These are phyloP conservation scores for Diaporthe citri DNA, from an alignment of 2,329 filamentous ascomycete genomes.

Conservation along the genomic window DNA sequence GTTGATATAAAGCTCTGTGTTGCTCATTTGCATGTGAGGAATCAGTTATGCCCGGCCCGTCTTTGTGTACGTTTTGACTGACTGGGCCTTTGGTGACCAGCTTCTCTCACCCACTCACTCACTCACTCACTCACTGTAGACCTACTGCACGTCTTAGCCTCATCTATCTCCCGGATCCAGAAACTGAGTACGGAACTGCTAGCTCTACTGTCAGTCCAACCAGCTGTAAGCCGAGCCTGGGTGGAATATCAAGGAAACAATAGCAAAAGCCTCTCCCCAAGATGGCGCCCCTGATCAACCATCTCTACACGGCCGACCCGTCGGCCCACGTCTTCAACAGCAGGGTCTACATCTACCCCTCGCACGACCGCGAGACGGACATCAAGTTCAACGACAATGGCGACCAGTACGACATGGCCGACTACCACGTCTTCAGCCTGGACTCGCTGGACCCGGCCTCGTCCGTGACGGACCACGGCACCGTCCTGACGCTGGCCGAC, in stretches of 20 bases:
- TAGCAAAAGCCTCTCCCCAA: slow-evolving; percentile 35
- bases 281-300: slow-evolving; percentile 75
- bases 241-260: background rate
- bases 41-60: background rate
- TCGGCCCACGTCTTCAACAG: slow-evolving; percentile 84
- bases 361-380: slow-evolving; percentile 81
- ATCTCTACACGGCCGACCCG: slow-evolving; percentile 84
- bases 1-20: slow-evolving; percentile 15
- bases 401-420: slow-evolving; percentile 86
- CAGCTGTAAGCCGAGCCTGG: background rate
- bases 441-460: slow-evolving; percentile 55
- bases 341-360: slow-evolving; percentile 84
- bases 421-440: slow-evolving; percentile 83
- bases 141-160: background rate
- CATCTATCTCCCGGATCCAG: background rate
- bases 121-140: background rate
- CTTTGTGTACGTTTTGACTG: background rate
- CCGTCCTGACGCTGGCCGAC: slow-evolving; percentile 73
- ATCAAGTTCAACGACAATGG: slow-evolving; percentile 86
- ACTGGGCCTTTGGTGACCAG: background rate
- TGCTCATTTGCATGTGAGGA: background rate
- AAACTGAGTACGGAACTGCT: background rate
- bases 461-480: slow-evolving; percentile 77
- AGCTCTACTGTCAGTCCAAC: background rate
- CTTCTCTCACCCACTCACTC: too few relatives aligned